phyloP scores from a whole-genome alignment of 1,284 basidiomycete genomes.

The Puccinia coronata region DNA sequence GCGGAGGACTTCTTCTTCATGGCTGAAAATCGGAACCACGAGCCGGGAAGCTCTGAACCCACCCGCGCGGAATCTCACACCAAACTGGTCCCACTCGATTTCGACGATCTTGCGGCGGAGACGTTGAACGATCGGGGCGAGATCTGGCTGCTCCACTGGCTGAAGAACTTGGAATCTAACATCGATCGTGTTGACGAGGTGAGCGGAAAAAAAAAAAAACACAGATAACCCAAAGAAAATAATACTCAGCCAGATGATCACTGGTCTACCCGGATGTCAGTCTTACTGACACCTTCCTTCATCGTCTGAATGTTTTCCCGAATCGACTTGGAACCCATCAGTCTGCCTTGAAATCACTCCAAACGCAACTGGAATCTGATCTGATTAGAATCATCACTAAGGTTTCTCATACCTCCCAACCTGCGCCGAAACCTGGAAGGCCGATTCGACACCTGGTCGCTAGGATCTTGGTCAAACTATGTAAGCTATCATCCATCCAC shows the following conservation, averaged over 20 bases:
- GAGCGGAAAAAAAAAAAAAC: background rate
- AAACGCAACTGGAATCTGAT: conserved; percentile 43
- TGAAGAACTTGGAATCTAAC: conserved; percentile 34
- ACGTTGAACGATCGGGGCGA: conserved; percentile 43
- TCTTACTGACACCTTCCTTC: conserved; percentile 46
- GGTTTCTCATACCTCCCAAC: conserved; percentile 39
- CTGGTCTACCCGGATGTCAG: background rate
- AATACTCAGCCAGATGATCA: background rate
- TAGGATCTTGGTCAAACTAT: conserved; percentile 36
- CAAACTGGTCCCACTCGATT: conserved; percentile 4
- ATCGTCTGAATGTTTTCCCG: conserved; percentile 1
- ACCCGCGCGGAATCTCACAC: background rate
- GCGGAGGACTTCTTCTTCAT: background rate
- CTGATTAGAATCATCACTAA: conserved; percentile 39
- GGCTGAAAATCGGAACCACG: background rate
- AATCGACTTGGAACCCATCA: conserved; percentile 57
- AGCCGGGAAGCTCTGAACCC: background rate
- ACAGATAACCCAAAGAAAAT: too few species aligned
- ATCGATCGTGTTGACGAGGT: conserved; percentile 34
- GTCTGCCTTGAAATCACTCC: conserved; percentile 35
- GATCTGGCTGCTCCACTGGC: conserved; percentile 44
- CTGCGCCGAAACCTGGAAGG: conserved; percentile 36
- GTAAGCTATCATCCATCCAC: conserved; percentile 31
- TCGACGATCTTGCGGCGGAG: conserved; percentile 37
- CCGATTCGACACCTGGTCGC: conserved; percentile 42